Evolutionary conservation across 2,329 filamentous ascomycete genomes (phyloP).

Genomic region (Cryphonectria radicalis): DNA sequence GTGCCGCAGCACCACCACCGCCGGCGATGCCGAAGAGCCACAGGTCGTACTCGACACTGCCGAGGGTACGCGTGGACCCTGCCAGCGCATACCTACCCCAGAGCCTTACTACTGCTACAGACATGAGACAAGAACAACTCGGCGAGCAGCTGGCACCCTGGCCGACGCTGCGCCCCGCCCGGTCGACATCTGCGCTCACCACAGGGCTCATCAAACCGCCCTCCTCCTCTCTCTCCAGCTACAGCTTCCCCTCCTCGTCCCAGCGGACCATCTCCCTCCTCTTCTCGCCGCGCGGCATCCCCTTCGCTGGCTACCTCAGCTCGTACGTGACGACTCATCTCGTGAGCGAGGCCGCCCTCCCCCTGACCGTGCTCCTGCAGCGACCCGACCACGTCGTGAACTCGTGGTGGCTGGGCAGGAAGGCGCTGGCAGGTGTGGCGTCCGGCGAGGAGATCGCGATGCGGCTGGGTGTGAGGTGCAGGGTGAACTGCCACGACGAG

Average conservation of each 20-base stretch:
- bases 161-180: conserved; percentile 39
- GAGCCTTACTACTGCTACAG: not conserved
- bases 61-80: not conserved
- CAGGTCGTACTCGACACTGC: conserved; percentile 19
- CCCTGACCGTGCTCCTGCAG: conserved; percentile 67
- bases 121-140: not conserved
- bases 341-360: conserved; percentile 58
- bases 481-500: conserved; percentile 66
- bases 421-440: conserved; percentile 49
- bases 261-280: conserved; percentile 60
- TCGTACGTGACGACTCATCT: conserved; percentile 63
- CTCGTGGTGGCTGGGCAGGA: conserved; percentile 61
- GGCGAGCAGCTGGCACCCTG: conserved; percentile 11
- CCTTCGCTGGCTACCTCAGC: conserved; percentile 52
- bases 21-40: conserved; percentile 39
- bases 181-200: conserved; percentile 42
- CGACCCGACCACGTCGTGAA: conserved; percentile 63
- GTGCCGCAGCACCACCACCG: conserved; percentile 39
- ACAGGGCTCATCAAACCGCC: conserved; percentile 17
- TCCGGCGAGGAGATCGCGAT: conserved; percentile 61
- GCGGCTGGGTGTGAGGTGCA: conserved; percentile 56
- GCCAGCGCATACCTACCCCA: not conserved
- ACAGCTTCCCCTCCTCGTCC: conserved; percentile 36
- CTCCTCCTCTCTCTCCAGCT: conserved; percentile 20
- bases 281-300: conserved; percentile 68